phyloP scores from a whole-genome alignment of 805 yeast species.

The Starmerella bombicola region DNA sequence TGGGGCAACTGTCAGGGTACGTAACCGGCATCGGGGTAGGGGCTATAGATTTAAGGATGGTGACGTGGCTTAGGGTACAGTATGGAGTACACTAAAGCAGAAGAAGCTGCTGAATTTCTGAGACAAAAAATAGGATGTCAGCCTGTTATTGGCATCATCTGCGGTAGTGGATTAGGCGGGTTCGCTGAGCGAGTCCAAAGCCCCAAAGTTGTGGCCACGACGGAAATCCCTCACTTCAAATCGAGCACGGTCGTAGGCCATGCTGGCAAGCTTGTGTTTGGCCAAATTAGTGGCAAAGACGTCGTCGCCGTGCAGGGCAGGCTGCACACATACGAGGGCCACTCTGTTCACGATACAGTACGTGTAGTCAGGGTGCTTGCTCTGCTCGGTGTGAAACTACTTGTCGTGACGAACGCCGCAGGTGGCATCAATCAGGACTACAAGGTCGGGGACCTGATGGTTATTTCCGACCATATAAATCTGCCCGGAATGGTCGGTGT shows the following conservation, averaged over 20 bases:
- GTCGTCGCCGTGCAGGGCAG: conserved; percentile 92
- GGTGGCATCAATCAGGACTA: conserved; percentile 66
- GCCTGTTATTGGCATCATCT: conserved; percentile 67
- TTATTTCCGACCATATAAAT: conserved; percentile 77
- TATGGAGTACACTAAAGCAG: conserved; percentile 15
- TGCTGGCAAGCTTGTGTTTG: conserved; percentile 69
- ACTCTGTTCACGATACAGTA: conserved; percentile 65
- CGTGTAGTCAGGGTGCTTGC: conserved; percentile 74
- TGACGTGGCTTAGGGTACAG: too few relatives aligned
- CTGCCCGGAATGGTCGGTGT: conserved; percentile 82
- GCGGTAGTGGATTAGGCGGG: conserved; percentile 93
- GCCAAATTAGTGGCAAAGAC: conserved; percentile 48
- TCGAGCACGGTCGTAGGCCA: conserved; percentile 84
- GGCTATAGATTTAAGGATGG: too few relatives aligned
- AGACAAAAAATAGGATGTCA: conserved; percentile 8
- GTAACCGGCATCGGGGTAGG: too few relatives aligned
- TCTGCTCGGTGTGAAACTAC: conserved; percentile 43
- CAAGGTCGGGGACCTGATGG: conserved; percentile 82
- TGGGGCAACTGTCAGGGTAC: too few relatives aligned
- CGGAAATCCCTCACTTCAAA: conserved; percentile 66
- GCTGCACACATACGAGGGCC: conserved; percentile 86
- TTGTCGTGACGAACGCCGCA: conserved; percentile 91
- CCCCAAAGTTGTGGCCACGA: conserved; percentile 44
- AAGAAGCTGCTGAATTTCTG: conserved; percentile 18
- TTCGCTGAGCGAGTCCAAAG: conserved; percentile 45